Percentiles rank a stretch among this genome's conserved stretches.
Evolutionary conservation across 2,329 filamentous ascomycete species (phyloP).

Genomic region (Shiraia sp.): DNA sequence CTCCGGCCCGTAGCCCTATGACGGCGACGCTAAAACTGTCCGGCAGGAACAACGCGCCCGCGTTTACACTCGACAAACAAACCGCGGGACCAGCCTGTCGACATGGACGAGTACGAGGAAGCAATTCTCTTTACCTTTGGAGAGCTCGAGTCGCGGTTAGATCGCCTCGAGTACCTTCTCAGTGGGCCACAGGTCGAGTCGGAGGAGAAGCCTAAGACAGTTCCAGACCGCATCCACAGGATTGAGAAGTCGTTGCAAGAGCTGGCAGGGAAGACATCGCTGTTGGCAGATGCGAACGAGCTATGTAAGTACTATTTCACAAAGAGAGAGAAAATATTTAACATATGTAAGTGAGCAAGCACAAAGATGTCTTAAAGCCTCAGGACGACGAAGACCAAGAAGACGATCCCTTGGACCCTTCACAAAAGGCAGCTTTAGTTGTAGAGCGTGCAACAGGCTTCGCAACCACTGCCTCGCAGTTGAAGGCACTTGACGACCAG

Average conservation of each 20-base stretch:
- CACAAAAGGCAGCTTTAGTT: conserved; percentile 43
- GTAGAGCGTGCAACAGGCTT: conserved; percentile 51
- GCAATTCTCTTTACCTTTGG: conserved; percentile 48
- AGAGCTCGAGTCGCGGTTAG: conserved; percentile 51
- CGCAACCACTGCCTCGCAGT: conserved; percentile 47
- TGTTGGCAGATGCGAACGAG: conserved; percentile 46
- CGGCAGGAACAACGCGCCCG: conserved; percentile 20
- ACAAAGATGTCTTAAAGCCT: conserved; percentile 46
- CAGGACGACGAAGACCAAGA: conserved; percentile 18
- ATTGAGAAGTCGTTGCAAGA: conserved; percentile 45
- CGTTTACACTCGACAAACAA: conserved; percentile 16
- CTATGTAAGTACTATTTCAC: conserved; percentile 29
- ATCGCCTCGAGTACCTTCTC: conserved; percentile 50
- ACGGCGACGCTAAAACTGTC: conserved; percentile 18
- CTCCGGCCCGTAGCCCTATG: conserved; percentile 2
- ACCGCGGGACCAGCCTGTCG: conserved; percentile 6
- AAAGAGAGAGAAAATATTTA: conserved; percentile 8
- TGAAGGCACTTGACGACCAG: conserved; percentile 51
- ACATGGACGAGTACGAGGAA: conserved; percentile 46
- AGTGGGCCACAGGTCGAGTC: conserved; percentile 33
- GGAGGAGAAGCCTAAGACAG: conserved; percentile 30
- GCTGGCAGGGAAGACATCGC: conserved; percentile 45
- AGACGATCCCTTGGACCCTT: conserved; percentile 22
- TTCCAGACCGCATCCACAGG: conserved; percentile 41
- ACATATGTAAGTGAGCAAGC: conserved; percentile 40